Percentiles rank a stretch among this genome's conserved stretches.
Conservation (phyloP, 2,329 filamentous ascomycete genomes). For the Penicillium brasilianum region DNA sequence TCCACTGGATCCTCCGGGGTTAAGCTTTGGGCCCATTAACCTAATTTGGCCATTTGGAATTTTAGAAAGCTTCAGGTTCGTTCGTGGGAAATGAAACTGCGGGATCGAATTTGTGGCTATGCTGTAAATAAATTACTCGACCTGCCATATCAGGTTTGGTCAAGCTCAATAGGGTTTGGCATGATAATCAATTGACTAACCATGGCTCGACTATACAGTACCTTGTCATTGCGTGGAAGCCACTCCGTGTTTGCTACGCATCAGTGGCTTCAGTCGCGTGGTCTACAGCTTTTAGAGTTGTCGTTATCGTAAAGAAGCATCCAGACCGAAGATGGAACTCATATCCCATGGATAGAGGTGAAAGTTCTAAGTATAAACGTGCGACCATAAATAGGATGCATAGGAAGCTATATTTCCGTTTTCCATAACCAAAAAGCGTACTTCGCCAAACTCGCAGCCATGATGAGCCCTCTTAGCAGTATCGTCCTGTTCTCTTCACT, state of each 20-base stretch:
- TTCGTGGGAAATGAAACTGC: neutral
- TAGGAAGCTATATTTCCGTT: neutral
- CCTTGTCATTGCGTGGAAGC: neutral
- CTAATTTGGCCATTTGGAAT: neutral
- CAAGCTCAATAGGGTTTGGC: neutral
- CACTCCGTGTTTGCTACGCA: neutral
- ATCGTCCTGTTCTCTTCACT: neutral
- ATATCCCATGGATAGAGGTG: neutral
- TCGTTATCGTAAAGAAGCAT: neutral
- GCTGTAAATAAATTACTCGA: neutral
- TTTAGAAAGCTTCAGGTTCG: neutral
- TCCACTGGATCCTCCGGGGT: neutral
- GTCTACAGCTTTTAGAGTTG: neutral
- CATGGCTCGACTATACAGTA: neutral
- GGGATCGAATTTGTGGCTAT: neutral
- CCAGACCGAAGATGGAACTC: neutral
- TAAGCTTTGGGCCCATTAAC: neutral
- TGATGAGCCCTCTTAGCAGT: neutral
- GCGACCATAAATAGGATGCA: neutral
- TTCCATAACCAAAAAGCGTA: neutral
- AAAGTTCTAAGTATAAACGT: neutral
- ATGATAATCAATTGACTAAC: neutral
- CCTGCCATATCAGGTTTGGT: neutral
- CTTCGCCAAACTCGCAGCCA: neutral
- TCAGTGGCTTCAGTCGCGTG: neutral